A percentile compares a stretch with the other conserved stretches of the same genome.
These are phyloP conservation scores for Akanthomyces uredinophilus DNA, from an alignment of 2,329 filamentous ascomycete species.

Conservation along the genomic window DNA sequence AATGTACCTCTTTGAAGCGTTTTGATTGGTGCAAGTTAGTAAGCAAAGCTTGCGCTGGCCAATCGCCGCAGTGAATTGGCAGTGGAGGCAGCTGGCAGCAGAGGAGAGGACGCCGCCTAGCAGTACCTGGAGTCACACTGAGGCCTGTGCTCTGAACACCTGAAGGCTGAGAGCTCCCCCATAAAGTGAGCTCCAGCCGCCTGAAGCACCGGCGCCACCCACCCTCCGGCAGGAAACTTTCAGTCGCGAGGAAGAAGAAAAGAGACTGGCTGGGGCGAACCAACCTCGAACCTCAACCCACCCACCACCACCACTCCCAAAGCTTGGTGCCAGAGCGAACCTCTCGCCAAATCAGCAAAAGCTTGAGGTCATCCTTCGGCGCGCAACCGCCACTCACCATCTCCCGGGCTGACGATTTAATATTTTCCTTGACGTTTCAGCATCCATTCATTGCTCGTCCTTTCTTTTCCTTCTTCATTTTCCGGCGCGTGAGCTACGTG, in stretches of 20 bases:
- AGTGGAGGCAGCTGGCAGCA: constrained; percentile 26
- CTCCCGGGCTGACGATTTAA: neutral
- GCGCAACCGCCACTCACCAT: constrained; percentile 3
- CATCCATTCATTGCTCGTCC: neutral
- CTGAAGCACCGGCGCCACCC: neutral
- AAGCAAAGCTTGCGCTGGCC: constrained; percentile 20
- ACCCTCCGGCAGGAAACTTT: neutral
- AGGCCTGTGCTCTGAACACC: constrained; percentile 11
- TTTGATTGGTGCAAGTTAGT: constrained; percentile 28
- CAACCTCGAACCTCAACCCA: neutral
- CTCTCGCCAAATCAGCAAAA: constrained; percentile 12
- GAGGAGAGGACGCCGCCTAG: too few relatives aligned
- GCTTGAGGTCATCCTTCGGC: constrained; percentile 3
- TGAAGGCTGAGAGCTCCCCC: neutral
- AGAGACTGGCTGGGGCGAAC: constrained; percentile 26
- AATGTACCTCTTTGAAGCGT: constrained; percentile 17
- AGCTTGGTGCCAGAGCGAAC: constrained; percentile 12
- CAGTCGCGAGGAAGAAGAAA: neutral
- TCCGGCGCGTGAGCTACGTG: constrained; percentile 40
- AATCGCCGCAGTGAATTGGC: constrained; percentile 29
- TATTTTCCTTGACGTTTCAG: neutral
- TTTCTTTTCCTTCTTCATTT: constrained; percentile 33
- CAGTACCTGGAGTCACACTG: too few relatives aligned
- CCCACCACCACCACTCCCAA: neutral
- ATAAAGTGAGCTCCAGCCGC: neutral